Evolutionary conservation across 208 protist species (phyloP).

Genomic region (Tritrichomonas foetus): DNA sequence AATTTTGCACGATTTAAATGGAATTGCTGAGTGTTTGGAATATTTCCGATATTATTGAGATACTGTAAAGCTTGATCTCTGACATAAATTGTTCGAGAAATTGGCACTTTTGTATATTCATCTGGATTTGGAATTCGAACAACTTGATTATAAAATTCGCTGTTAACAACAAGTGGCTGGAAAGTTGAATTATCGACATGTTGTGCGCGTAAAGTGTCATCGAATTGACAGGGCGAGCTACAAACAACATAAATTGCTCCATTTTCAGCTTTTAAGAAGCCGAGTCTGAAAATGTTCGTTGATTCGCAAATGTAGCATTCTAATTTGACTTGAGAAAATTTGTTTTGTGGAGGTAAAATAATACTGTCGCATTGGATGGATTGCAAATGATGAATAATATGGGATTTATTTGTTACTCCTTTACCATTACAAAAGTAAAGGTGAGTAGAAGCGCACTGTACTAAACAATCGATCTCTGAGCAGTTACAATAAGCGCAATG

Average conservation of each 20-base stretch:
- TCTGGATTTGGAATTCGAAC: background rate
- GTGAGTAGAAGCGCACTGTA: background rate
- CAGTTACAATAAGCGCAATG: background rate
- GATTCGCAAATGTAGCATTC: constrained; percentile 26
- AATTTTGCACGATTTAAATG: background rate
- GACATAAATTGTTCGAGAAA: background rate
- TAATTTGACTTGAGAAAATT: background rate
- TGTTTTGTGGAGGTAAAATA: background rate
- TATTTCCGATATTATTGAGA: background rate
- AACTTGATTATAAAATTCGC: background rate
- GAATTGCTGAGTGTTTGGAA: no score
- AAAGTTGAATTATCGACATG: background rate
- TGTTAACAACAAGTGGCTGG: background rate
- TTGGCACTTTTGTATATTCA: constrained; percentile 20
- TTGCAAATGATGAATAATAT: background rate
- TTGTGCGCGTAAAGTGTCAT: background rate
- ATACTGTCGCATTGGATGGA: background rate
- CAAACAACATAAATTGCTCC: background rate
- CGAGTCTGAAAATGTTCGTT: background rate
- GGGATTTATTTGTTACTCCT: background rate
- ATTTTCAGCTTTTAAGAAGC: background rate
- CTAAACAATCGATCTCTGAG: background rate
- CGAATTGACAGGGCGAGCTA: background rate
- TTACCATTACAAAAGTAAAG: constrained; percentile 24
- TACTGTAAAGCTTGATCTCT: background rate